Evolutionary conservation across 2,329 filamentous ascomycete genomes (phyloP).

Genomic region (Mycocentrospora acerina): DNA sequence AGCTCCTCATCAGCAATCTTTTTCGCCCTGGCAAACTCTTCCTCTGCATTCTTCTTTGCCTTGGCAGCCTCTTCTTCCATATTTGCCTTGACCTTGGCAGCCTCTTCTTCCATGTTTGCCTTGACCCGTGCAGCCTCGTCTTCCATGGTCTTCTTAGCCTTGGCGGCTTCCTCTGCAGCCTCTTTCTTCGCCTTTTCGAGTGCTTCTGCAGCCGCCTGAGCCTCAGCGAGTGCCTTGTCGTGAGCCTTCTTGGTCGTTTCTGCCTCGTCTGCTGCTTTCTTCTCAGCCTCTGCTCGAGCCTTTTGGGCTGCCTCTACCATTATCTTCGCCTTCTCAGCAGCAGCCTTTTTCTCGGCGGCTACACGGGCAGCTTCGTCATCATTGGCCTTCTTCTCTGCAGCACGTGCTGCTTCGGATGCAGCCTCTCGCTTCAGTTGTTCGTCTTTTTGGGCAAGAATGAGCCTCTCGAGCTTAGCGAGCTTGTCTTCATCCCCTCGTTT

Average conservation of each 20-base stretch:
- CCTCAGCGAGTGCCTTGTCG: conserved; percentile 51
- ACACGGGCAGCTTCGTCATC: conserved; percentile 54
- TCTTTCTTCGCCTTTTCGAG: conserved; percentile 48
- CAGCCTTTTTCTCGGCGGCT: conserved; percentile 49
- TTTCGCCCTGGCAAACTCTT: conserved; percentile 40
- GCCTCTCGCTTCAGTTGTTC: conserved; percentile 41
- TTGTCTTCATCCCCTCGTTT: conserved; percentile 41
- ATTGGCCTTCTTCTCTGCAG: conserved; percentile 50
- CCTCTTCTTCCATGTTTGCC: conserved; percentile 29
- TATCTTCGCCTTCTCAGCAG: conserved; percentile 29
- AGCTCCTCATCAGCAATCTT: conserved; percentile 43
- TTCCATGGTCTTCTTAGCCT: no score
- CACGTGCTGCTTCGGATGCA: conserved; percentile 31
- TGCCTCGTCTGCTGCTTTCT: conserved; percentile 30
- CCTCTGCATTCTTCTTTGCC: conserved; percentile 50
- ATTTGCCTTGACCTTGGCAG: conserved; percentile 2
- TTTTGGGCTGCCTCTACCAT: conserved; percentile 34
- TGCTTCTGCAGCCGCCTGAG: conserved; percentile 45
- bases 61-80: conserved; percentile 33
- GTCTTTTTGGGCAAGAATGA: conserved; percentile 47
- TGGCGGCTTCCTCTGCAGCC: conserved; percentile 22
- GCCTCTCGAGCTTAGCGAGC: conserved; percentile 37
- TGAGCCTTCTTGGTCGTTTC: conserved; percentile 49
- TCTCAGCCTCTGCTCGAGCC: conserved; percentile 35
- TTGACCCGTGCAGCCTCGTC: conserved; percentile 27